Evolutionary conservation across 331 rosid genomes (phyloP).

Genomic region (Malus hybrid): DNA sequence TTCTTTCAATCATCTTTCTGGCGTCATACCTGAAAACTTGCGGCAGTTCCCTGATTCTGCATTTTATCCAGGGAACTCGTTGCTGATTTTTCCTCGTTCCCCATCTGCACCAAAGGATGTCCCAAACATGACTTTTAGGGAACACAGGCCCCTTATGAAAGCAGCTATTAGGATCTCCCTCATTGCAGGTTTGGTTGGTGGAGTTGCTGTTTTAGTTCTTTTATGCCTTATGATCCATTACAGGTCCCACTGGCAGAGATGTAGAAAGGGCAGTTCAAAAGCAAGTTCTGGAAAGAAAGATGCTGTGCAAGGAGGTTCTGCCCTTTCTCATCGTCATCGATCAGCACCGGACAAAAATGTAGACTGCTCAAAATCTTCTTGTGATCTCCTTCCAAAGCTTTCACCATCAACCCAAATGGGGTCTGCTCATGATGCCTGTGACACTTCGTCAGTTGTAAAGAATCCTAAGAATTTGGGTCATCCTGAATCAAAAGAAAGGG

Average conservation of each 20-base stretch:
- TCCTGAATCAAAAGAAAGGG: conserved; percentile 27
- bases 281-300: conserved; percentile 28
- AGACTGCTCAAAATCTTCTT: conserved; percentile 30
- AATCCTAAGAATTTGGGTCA: conserved; percentile 21
- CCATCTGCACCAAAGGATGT: conserved; percentile 31
- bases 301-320: conserved; percentile 25
- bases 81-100: conserved; percentile 42
- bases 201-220: conserved; percentile 39
- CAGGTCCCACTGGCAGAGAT: conserved; percentile 25
- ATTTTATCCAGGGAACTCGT: conserved; percentile 69
- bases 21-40: conserved; percentile 50
- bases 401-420: conserved; percentile 16
- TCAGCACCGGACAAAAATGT: conserved; percentile 30
- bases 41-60: conserved; percentile 62
- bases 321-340: conserved; percentile 19
- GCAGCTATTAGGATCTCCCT: conserved; percentile 43
- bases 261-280: conserved; percentile 18
- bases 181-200: conserved; percentile 47
- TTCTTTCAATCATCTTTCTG: conserved; percentile 70
- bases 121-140: conserved; percentile 20
- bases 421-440: neutral
- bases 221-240: conserved; percentile 30
- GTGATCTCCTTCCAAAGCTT: conserved; percentile 10
- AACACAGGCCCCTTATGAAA: conserved; percentile 31
- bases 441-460: conserved; percentile 12